These are phyloP conservation scores for Mortierella sp. DNA, from an alignment of 371 early-diverging fungal genomes.

Conservation along the genomic window DNA sequence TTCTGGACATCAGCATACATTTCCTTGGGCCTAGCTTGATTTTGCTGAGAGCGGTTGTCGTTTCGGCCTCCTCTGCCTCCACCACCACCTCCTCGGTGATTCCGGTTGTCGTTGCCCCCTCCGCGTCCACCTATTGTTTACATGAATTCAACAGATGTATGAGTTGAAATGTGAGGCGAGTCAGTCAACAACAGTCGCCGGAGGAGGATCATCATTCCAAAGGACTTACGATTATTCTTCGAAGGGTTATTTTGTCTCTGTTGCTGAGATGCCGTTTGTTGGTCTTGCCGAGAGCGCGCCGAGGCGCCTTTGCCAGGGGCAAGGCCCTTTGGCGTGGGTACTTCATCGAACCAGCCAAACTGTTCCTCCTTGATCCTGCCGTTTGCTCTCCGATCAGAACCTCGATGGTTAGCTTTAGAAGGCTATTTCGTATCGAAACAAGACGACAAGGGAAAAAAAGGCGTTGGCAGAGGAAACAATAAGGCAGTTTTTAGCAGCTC, in stretches of 20 bases:
- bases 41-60: background rate
- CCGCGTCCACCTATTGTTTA: background rate
- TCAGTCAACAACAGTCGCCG: background rate
- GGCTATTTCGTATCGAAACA: background rate
- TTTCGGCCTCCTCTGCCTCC: background rate
- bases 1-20: constrained; percentile 12
- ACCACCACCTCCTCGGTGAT: background rate
- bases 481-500: background rate
- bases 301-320: background rate
- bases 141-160: background rate
- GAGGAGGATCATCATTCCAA: background rate
- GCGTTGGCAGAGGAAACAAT: background rate
- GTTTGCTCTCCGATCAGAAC: constrained; percentile 1
- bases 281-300: constrained; percentile 4
- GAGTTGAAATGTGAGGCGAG: background rate
- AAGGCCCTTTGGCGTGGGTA: background rate
- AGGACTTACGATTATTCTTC: background rate
- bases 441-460: background rate
- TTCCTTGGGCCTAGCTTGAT: background rate
- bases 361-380: background rate
- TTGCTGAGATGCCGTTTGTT: background rate
- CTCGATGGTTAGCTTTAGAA: background rate
- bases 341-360: constrained; percentile 32
- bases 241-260: background rate
- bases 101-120: constrained; percentile 3